A percentile compares a stretch with the other conserved stretches of the same genome.
Evolutionary conservation across 2,329 filamentous ascomycete species (phyloP).

Genomic region (Alternaria longipes): DNA sequence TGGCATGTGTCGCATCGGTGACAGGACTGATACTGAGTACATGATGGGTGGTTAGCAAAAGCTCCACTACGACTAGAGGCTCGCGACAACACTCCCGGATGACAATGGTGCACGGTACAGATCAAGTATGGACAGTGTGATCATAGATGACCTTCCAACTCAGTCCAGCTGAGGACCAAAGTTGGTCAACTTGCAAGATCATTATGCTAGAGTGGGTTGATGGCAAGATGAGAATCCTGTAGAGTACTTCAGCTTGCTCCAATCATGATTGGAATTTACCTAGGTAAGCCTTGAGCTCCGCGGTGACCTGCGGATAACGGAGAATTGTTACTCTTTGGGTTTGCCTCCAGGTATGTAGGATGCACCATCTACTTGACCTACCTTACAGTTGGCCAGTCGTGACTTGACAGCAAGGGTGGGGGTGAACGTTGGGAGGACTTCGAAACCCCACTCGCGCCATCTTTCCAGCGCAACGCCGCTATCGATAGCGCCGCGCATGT

Average conservation of each 20-base stretch:
- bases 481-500: not conserved
- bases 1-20: too few species aligned
- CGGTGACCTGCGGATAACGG: not conserved
- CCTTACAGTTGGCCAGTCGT: not conserved
- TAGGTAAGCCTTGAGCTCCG: not conserved
- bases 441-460: slow-evolving; percentile 20
- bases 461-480: slow-evolving; percentile 8
- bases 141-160: not conserved
- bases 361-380: too few species aligned
- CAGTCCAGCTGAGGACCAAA: not conserved
- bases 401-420: slow-evolving; percentile 1
- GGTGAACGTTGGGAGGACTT: not conserved
- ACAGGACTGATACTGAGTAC: too few species aligned
- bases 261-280: too few species aligned
- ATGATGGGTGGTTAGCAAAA: too few species aligned
- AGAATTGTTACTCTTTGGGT: not conserved
- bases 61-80: too few species aligned
- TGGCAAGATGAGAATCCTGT: too few species aligned
- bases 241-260: too few species aligned
- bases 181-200: not conserved
- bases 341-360: too few species aligned
- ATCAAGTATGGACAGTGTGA: not conserved
- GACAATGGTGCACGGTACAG: not conserved
- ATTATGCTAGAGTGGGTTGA: too few species aligned
- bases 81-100: too few species aligned